These are phyloP conservation scores for Aspergillus floridensis DNA, from an alignment of 2,329 filamentous ascomycete species.

Conservation along the genomic window DNA sequence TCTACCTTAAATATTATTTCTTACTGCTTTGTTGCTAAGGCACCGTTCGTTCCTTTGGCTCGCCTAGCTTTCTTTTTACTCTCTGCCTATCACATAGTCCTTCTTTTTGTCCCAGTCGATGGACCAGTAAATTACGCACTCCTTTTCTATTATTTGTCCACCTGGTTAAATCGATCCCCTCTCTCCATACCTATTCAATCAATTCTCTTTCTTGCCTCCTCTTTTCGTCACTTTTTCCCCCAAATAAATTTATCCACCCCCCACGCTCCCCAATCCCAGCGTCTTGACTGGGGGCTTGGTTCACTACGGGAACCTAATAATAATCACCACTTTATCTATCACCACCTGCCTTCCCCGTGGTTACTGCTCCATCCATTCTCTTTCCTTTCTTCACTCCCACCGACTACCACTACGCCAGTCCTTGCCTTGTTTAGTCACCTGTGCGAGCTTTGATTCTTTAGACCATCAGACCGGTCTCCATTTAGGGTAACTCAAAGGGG, in stretches of 20 bases:
- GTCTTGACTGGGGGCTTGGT: conserved; percentile 9
- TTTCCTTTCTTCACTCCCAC: neutral
- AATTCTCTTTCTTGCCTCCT: neutral
- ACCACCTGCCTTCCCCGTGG: conserved; percentile 4
- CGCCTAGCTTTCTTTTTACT: conserved; percentile 3
- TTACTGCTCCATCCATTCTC: conserved; percentile 1
- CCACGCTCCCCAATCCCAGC: conserved; percentile 4
- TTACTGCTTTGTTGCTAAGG: conserved; percentile 16
- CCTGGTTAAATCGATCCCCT: conserved; percentile 2
- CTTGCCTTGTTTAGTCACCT: conserved; percentile 10
- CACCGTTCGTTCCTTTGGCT: conserved; percentile 22
- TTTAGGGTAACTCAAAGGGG: neutral
- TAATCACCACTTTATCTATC: neutral
- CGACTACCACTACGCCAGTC: neutral
- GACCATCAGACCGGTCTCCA: neutral
- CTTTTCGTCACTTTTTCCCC: conserved; percentile 1
- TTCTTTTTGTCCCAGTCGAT: conserved; percentile 10
- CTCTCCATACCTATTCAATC: neutral
- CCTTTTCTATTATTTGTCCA: conserved; percentile 8
- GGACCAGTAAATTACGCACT: conserved; percentile 10
- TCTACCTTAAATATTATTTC: conserved; percentile 12
- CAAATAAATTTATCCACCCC: conserved; percentile 9
- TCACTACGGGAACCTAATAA: neutral
- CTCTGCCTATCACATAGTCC: conserved; percentile 22
- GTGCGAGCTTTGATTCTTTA: conserved; percentile 9